phyloP scores from a whole-genome alignment of 768 basidiomycete species.

The Termitomyces sp. region DNA sequence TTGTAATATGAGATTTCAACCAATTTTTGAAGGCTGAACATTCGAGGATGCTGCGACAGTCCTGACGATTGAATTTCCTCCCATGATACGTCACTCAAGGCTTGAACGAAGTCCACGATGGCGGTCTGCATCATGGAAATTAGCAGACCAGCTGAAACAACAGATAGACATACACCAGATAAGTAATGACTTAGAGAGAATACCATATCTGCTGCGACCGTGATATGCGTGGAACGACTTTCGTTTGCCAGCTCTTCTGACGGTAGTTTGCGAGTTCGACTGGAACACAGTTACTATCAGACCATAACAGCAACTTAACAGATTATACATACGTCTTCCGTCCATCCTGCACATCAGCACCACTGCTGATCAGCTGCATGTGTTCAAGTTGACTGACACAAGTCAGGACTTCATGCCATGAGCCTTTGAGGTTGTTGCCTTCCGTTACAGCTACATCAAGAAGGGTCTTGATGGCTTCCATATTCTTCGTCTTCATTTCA shows the following conservation, averaged over 20 bases:
- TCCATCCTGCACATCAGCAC: slow-evolving; percentile 79
- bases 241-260: slow-evolving; percentile 96
- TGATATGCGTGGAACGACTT: slow-evolving; percentile 95
- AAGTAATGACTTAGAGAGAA: slow-evolving; percentile 94
- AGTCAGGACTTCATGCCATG: slow-evolving; percentile 93
- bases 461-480: slow-evolving; percentile 96
- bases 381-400: slow-evolving; percentile 98
- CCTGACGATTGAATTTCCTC: slow-evolving; percentile 99
- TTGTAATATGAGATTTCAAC: slow-evolving; percentile 99
- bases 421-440: slow-evolving; percentile 91
- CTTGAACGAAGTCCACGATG: slow-evolving; percentile 96
- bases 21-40: slow-evolving; percentile 96
- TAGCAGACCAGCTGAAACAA: slow-evolving; percentile 1
- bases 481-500: slow-evolving; percentile 99
- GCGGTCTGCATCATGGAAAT: slow-evolving; percentile 56
- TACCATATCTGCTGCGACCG: slow-evolving; percentile 98
- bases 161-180: slow-evolving; percentile 69
- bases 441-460: slow-evolving; percentile 95
- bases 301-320: slow-evolving; percentile 5
- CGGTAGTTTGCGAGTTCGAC: slow-evolving; percentile 56
- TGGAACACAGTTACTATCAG: slow-evolving; percentile 9
- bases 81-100: slow-evolving; percentile 96
- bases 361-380: slow-evolving; percentile 95
- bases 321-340: slow-evolving; percentile 65
- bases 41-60: slow-evolving; percentile 84